Evolutionary conservation across 257 asterid species (phyloP).

Genomic region (Petunia axillaris): DNA sequence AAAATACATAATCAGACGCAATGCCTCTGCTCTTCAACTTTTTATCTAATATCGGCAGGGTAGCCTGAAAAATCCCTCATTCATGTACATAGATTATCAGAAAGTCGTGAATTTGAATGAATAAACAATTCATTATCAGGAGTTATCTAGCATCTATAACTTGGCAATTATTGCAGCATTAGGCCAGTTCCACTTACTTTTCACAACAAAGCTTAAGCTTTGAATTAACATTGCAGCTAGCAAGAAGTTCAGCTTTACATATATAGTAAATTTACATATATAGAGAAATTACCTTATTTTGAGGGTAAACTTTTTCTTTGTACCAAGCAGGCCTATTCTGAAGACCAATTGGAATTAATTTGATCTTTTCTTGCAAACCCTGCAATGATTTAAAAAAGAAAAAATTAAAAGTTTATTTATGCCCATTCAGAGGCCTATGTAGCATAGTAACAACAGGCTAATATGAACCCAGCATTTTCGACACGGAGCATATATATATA

Average conservation of each 20-base stretch:
- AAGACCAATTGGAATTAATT: constrained; percentile 57
- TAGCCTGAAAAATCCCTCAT: background rate
- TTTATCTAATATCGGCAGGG: background rate
- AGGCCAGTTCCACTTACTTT: background rate
- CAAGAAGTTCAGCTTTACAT: background rate
- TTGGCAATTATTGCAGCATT: background rate
- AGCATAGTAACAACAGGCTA: too few species aligned
- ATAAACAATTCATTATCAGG: background rate
- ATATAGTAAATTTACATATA: background rate
- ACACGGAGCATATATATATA: too few species aligned
- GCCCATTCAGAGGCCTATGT: background rate
- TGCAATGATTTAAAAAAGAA: constrained; percentile 15
- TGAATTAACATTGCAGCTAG: background rate
- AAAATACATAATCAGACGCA: background rate
- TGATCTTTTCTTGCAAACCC: constrained; percentile 60
- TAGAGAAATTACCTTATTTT: constrained; percentile 51
- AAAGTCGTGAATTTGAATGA: constrained; percentile 1
- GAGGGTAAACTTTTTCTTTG: constrained; percentile 62
- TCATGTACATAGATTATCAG: background rate
- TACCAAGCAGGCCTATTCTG: constrained; percentile 63
- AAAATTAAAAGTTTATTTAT: background rate
- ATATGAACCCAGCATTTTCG: too few species aligned
- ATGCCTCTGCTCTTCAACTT: background rate
- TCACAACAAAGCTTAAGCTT: background rate
- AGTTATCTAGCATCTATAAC: background rate